Base-by-base conservation (phyloP, 495 filamentous ascomycete species). In the Ascodesmis nigricans region DNA sequence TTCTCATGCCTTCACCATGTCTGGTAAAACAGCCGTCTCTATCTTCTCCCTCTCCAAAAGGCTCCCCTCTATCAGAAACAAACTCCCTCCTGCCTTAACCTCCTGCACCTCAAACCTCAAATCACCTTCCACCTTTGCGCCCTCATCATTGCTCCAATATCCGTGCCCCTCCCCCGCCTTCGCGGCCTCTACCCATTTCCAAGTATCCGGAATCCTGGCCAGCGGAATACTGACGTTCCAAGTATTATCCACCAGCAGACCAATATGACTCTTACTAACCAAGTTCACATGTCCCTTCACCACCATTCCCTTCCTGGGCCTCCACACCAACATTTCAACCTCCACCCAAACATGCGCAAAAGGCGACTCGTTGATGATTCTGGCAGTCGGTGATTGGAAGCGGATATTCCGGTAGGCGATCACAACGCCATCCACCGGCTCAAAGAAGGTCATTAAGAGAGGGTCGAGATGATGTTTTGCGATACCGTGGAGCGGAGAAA, bases 191-290 rank as follows among this genome's bases (percentile, higher is more conserved):
- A 27, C 45, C 68, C 72, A 82, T 41, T 58, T 63, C 77, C 77
- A 84, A 22, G 58, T 58, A 31, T 56, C 51, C 5, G 77, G 78
- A 13, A 84, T 57, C 37, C 67, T 60, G 43, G 65, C 66, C 41
- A 64, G 57, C 40, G 73, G 67, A 31, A 84, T 71, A 25, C 64
- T 69, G 1, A 75, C 74, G 40, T 70, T 74, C 61, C 82, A 80
- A 11, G 77, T 55, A 52, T 84, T 84, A 44, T 70, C 68, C 9
- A 69, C 73, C 2, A 79, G 59, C 2, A 79, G 55, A 15, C 73
- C 73, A 1, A 84, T 46, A 47, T 79, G 72, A 5, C 69, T 67
- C 38, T 75, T 67, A n/a, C 69, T 74, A 47, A 76, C 71, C 21
- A 80, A 55, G 42, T 75, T 78, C 20, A 81, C 64, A 52, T 59